Conservation (phyloP, 768 basidiomycete genomes). For the Multifurca ochricompacta region DNA sequence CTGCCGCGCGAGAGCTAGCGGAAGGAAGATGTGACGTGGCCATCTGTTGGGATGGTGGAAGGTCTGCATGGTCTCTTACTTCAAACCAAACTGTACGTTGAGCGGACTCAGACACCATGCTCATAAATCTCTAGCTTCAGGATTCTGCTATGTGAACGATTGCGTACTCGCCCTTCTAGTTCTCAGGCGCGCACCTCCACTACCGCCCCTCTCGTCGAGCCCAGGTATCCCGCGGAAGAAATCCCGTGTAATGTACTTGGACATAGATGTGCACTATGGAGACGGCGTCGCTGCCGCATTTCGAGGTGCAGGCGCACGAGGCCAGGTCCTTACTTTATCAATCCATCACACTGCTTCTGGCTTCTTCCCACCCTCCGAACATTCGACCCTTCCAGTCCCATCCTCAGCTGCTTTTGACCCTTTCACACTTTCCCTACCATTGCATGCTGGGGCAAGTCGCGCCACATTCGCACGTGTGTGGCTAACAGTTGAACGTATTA, state of each 20-base stretch:
- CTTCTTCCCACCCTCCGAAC: conserved; percentile 68
- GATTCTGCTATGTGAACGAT: conserved; percentile 94
- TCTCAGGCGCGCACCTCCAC: conserved; percentile 39
- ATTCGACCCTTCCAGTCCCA: conserved; percentile 39
- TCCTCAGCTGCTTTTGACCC: conserved; percentile 38
- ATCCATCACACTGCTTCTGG: conserved; percentile 77
- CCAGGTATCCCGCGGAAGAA: conserved; percentile 25
- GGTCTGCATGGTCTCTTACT: conserved; percentile 33
- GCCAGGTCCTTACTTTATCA: conserved; percentile 53
- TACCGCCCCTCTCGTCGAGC: not conserved
- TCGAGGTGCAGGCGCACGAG: conserved; percentile 28
- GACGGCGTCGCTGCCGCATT: conserved; percentile 84
- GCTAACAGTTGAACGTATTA: conserved; percentile 52
- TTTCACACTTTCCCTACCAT: conserved; percentile 73
- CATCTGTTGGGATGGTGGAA: conserved; percentile 89
- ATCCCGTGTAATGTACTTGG: conserved; percentile 79
- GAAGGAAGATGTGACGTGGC: conserved; percentile 47
- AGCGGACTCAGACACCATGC: conserved; percentile 64
- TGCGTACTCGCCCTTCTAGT: conserved; percentile 73
- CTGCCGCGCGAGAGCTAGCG: conserved; percentile 57
- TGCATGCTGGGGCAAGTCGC: conserved; percentile 61
- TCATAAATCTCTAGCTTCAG: conserved; percentile 66
- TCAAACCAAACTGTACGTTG: not conserved
- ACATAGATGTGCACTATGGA: conserved; percentile 87
- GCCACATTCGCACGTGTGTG: conserved; percentile 58